A percentile compares a stretch with the other conserved stretches of the same genome.
Conservation (phyloP, 2,329 filamentous ascomycete genomes). For the Alternaria novae-zelandiae region DNA sequence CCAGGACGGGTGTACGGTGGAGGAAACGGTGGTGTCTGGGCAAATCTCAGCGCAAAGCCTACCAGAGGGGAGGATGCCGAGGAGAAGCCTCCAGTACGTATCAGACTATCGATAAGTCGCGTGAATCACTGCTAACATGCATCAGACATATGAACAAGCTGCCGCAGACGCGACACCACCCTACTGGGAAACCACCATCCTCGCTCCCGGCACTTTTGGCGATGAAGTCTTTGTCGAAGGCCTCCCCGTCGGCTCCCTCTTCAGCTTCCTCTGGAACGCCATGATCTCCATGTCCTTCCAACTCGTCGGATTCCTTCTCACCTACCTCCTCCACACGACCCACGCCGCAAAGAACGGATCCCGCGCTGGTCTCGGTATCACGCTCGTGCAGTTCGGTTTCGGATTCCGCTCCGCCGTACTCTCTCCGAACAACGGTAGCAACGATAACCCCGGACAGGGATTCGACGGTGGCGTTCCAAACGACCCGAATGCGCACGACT, state of each 20-base stretch:
- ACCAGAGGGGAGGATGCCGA: constrained; percentile 82
- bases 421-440: constrained; percentile 44
- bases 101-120: not conserved
- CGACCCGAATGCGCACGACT: constrained; percentile 89
- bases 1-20: constrained; percentile 67
- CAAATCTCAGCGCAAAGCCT: constrained; percentile 90
- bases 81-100: constrained; percentile 87
- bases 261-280: constrained; percentile 88
- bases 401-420: constrained; percentile 74
- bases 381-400: constrained; percentile 95
- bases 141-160: constrained; percentile 94
- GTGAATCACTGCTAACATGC: constrained; percentile 43
- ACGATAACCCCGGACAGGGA: constrained; percentile 58
- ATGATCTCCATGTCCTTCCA: constrained; percentile 98
- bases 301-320: constrained; percentile 94
- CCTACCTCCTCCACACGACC: constrained; percentile 95
- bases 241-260: constrained; percentile 86
- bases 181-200: constrained; percentile 98
- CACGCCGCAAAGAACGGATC: constrained; percentile 98
- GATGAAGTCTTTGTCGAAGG: constrained; percentile 98
- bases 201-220: constrained; percentile 87
- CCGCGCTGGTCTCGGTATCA: constrained; percentile 90
- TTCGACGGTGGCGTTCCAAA: constrained; percentile 68
- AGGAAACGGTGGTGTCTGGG: constrained; percentile 94
- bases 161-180: constrained; percentile 94